Conservation (phyloP, 108 stramenopile genomes). For the Cyclostephanos invisitatus region DNA sequence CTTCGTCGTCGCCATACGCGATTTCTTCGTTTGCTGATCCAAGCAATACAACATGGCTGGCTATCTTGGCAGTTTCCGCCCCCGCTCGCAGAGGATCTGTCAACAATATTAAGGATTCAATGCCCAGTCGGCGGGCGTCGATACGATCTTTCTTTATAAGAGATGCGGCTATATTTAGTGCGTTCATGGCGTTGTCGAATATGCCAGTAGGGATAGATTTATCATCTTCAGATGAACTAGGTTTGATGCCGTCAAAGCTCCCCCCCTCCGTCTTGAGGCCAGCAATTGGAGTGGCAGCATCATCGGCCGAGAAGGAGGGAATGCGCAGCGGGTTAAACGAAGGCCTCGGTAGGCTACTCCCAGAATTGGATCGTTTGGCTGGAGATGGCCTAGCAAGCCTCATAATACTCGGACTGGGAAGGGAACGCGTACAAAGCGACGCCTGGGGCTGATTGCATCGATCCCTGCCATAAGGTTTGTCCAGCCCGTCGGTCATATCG, state of each 20-base stretch:
- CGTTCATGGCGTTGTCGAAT: conserved; percentile 75
- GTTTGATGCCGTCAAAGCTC: conserved; percentile 45
- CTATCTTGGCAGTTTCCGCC: conserved; percentile 71
- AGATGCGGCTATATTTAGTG: conserved; percentile 73
- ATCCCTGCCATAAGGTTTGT: conserved; percentile 45
- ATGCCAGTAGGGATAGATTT: too few species aligned
- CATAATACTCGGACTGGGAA: conserved; percentile 20
- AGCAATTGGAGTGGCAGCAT: conserved; percentile 34
- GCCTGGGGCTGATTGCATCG: conserved; percentile 46
- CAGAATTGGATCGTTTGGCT: neutral
- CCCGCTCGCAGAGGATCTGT: conserved; percentile 84
- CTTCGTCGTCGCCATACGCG: conserved; percentile 38
- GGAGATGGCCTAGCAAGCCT: conserved; percentile 10
- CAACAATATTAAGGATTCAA: conserved; percentile 77
- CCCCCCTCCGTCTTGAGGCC: conserved; percentile 46
- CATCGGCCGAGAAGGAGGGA: conserved; percentile 44
- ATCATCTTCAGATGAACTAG: too few species aligned
- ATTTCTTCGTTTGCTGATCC: conserved; percentile 60
- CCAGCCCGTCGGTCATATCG: conserved; percentile 34
- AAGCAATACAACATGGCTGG: conserved; percentile 78
- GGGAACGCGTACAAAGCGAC: too few species aligned
- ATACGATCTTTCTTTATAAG: conserved; percentile 86
- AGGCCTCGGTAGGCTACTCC: neutral
- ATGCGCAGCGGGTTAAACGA: conserved; percentile 20
- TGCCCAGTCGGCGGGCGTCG: conserved; percentile 78